Evolutionary conservation across 1,284 basidiomycete genomes (phyloP), one percentile per base, ranked within the genome.

Genomic region (Termitomyces sp.): DNA sequence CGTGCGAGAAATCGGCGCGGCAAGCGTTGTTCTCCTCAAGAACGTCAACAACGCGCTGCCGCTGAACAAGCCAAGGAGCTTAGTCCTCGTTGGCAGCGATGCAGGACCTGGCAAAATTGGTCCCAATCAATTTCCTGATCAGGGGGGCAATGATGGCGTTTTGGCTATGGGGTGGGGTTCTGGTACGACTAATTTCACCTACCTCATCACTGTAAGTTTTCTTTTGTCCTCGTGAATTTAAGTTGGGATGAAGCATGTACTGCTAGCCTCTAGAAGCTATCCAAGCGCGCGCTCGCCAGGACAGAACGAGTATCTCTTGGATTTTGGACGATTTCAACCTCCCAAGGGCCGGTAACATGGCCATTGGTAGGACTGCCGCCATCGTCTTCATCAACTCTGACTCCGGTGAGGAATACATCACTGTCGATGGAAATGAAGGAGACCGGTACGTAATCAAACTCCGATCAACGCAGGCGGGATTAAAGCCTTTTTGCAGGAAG

Each of bases 141-240:
- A 79, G 58, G 82, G 78, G 38, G 81, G 82, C 16, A 71, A 73
- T 46, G 80, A 83, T 58, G 86, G 88, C 31, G 79, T 85, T n/a
- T 74, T 93, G 1, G 89, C 87, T 5, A 85, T 91, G 79, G 91
- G 90, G 28, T 93, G 91, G 91, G 91, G 86, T 16, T 83, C 80
- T 46, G 88, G 88, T 11, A 80, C 81, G 2, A 71, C 74, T 5
- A 74, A 79, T 60, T 83, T 82, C 68, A 79, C 83, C 13, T 86
- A 86, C 64, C 71, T 84, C 18, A 69, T 84, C 55, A 74, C 79
- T 30, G 78, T 79, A 54, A 57, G 75, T 62, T n/a, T 10, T 38
- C 28, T 14, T 31, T n/a, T 16, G 42, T 19, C 43, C 37, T 50
- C n/a, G 46, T 37, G 14, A 2, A 16, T 46, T 53, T 7, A 18